These are phyloP conservation scores for Microdochium trichocladiopsis DNA, from an alignment of 2,329 filamentous ascomycete species.

Conservation along the genomic window DNA sequence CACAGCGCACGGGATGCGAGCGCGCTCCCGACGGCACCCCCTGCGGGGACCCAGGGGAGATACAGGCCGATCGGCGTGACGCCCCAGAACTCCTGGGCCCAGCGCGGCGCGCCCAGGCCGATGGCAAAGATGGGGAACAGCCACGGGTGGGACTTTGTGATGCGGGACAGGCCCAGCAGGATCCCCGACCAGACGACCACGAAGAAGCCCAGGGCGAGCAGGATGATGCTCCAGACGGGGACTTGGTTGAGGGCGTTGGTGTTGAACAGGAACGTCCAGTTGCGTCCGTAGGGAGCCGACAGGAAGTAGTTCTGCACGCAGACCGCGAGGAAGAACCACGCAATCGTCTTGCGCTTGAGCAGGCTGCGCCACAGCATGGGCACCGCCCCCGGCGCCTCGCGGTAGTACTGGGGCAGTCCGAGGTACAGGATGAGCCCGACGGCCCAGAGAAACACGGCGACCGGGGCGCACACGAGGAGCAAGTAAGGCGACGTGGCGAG, in stretches of 20 bases:
- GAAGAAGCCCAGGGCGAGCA: conserved; percentile 50
- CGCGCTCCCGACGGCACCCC: conserved; percentile 36
- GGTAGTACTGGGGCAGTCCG: conserved; percentile 62
- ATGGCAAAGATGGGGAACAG: conserved; percentile 62
- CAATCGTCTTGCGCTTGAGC: conserved; percentile 54
- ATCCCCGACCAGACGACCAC: conserved; percentile 46
- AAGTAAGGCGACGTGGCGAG: conserved; percentile 36
- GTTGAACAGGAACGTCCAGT: conserved; percentile 58
- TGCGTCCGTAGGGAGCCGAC: conserved; percentile 57
- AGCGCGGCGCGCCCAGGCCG: conserved; percentile 57
- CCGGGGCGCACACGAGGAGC: conserved; percentile 24
- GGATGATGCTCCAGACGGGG: conserved; percentile 33
- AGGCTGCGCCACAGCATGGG: conserved; percentile 59
- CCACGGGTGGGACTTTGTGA: conserved; percentile 58
- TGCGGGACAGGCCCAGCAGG: conserved; percentile 41
- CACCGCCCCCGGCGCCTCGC: conserved; percentile 54
- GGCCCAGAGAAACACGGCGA: conserved; percentile 49
- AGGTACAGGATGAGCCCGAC: conserved; percentile 48
- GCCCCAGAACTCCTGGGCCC: conserved; percentile 63
- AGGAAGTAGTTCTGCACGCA: conserved; percentile 63
- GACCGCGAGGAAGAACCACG: conserved; percentile 60
- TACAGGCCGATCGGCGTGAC: conserved; percentile 52
- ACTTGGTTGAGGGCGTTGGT: conserved; percentile 48
- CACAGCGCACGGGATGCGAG: conserved; percentile 51
- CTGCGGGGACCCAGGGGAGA: conserved; percentile 54